Conservation (phyloP, 1,284 basidiomycete genomes). For the Microstroma glucosiphilum region DNA sequence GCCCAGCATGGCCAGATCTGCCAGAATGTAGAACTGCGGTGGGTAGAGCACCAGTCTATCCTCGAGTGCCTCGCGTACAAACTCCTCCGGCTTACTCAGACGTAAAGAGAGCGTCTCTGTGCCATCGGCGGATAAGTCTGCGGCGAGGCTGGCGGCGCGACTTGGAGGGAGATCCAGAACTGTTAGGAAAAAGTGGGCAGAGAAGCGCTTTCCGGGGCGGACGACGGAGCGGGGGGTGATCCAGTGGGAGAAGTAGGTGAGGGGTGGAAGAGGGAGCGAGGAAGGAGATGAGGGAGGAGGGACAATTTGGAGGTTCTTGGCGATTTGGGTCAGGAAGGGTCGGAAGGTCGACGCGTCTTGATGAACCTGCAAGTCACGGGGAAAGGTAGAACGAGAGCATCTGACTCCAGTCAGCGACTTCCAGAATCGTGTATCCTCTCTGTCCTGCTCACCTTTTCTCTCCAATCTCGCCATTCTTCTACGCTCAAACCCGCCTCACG, state of each 20-base stretch:
- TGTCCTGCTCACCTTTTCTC: too few species aligned
- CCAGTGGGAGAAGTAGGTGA: conserved; percentile 40
- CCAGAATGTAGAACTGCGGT: conserved; percentile 34
- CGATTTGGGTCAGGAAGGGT: conserved; percentile 28
- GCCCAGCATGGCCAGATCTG: conserved; percentile 1
- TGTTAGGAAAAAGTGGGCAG: conserved; percentile 44
- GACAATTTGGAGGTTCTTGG: conserved; percentile 15
- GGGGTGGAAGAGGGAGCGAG: conserved; percentile 22
- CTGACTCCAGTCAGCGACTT: too few species aligned
- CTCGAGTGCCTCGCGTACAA: conserved; percentile 30
- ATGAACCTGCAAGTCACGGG: conserved; percentile 29
- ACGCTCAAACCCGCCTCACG: conserved; percentile 30
- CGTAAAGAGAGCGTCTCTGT: conserved; percentile 33
- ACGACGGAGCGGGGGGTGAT: conserved; percentile 39
- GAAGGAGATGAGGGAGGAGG: background rate
- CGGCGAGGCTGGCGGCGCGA: background rate
- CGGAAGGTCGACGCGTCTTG: conserved; percentile 35
- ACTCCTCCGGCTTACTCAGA: conserved; percentile 23
- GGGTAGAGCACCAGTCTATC: conserved; percentile 39
- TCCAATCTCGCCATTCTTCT: conserved; percentile 24
- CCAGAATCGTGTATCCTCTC: too few species aligned
- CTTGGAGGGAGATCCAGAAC: conserved; percentile 20
- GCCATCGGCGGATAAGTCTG: conserved; percentile 23
- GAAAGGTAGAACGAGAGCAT: conserved; percentile 15
- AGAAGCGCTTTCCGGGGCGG: conserved; percentile 40